phyloP scores from a whole-genome alignment of 2,329 filamentous ascomycete genomes.

The Arthroderma sp. region DNA sequence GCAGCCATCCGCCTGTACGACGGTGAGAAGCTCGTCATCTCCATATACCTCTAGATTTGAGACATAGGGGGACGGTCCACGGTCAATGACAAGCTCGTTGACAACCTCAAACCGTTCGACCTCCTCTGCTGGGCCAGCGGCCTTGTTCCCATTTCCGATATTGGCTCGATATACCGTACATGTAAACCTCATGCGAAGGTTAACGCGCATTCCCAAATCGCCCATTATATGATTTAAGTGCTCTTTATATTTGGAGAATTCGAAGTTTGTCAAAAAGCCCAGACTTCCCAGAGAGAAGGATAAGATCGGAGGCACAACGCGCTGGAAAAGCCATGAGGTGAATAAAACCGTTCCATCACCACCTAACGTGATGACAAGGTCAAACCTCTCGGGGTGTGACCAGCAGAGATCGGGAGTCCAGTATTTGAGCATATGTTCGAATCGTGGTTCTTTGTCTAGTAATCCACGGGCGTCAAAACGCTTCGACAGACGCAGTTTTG shows the following conservation, averaged over 20 bases:
- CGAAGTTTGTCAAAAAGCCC: slow-evolving; percentile 93
- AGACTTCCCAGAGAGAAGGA: slow-evolving; percentile 86
- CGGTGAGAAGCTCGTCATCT: slow-evolving; percentile 85
- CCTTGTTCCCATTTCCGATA: slow-evolving; percentile 32
- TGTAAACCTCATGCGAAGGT: slow-evolving; percentile 96
- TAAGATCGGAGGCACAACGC: slow-evolving; percentile 83
- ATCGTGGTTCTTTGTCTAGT: slow-evolving; percentile 60
- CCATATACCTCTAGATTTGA: slow-evolving; percentile 94
- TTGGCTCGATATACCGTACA: slow-evolving; percentile 83
- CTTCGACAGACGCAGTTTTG: slow-evolving; percentile 77
- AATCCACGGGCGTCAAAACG: slow-evolving; percentile 71
- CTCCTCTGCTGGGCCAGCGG: slow-evolving; percentile 61
- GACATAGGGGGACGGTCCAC: slow-evolving; percentile 90
- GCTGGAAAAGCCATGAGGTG: slow-evolving; percentile 92
- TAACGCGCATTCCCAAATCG: slow-evolving; percentile 89
- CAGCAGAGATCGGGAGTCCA: slow-evolving; percentile 97
- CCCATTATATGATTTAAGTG: slow-evolving; percentile 86
- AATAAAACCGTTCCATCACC: slow-evolving; percentile 97
- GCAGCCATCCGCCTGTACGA: slow-evolving; percentile 92
- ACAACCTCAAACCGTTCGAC: slow-evolving; percentile 95
- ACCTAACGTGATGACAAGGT: slow-evolving; percentile 82
- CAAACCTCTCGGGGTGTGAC: slow-evolving; percentile 86
- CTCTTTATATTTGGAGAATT: slow-evolving; percentile 78
- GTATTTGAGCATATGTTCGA: slow-evolving; percentile 75
- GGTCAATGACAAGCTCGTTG: slow-evolving; percentile 96